Base-by-base conservation (phyloP, 208 protist species). In the Phytomonas francai region DNA sequence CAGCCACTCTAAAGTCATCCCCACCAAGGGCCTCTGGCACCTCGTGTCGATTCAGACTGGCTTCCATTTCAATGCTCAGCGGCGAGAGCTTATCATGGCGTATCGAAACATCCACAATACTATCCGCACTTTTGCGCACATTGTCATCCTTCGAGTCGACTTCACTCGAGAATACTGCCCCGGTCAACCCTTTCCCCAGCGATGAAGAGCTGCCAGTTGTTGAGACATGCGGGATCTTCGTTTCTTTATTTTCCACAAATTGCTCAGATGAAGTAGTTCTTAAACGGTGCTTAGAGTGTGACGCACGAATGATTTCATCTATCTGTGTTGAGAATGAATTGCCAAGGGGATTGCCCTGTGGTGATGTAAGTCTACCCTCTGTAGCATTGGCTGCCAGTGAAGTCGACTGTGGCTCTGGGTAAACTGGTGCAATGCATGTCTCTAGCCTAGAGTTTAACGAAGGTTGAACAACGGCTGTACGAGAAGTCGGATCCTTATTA, bases 11-110 rank as follows among this genome's bases (percentile, higher is more conserved):
- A 39, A 29, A 57, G 3, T 65, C 68, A 19, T 65, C 63, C 3
- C 74, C 77, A 34, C 72, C 77, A 33, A 80, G 63, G 0, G 78
- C 62, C 3, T 66, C 59, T 9, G 86, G 83, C 39, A 92, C 80
- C 65, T 87, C 76, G 71, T 89, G 87, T 4, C 63, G 62, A 8
- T 87, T 78, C 30, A 92, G 57, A 36, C 72, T 80, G 49, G 60
- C 61, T 5, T 72, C 72, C 27, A 89, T 66, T 2, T 67, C 60
- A 25, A 31, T 54, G 16, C 79, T 69, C 32, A 87, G 65, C 19
- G 70, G 68, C 34, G 67, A 65, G 60, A 81, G 71, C 8, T 42
- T 27, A 42, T 65, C 68, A 7, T 74, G 70, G 9, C 67, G 70
- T 22, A 56, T 45, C 14, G 58, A 59, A 29, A 57, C 58, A 62